Base-by-base conservation (phyloP, 352 stramenopile genomes). In the Phytophthora quininea region DNA sequence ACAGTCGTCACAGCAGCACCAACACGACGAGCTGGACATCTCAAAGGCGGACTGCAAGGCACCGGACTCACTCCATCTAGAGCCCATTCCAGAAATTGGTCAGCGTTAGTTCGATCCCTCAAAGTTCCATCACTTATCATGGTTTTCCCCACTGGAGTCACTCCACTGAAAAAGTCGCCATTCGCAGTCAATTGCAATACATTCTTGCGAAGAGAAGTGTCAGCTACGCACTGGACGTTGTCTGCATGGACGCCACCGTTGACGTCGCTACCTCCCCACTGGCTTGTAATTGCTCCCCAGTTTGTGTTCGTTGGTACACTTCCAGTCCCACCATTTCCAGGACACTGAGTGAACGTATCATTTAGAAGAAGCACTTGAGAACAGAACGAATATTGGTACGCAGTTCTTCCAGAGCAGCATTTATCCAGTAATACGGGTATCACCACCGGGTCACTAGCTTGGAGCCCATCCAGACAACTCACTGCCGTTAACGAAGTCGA, bases 171-270 rank as follows among this genome's bases (percentile, higher is more conserved):
- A 7, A 85, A 29, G 67, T 93, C 82, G 0, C 84, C 84, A 46
- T 93, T 75, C 2, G 79, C 82, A 29, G 32, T 62, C 6, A 93
- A 64, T 11, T 69, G 64, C 9, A 93, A 60, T 3, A 89, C 64
- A 9, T 38, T 69, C 45, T 83, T 86, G n/a, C 58, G 54, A 0
- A 71, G 46, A n/a, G 35, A 11, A 2, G 50, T 19, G 33, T 90
- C 73, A 0, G 14, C 35, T 0, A 73, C 47, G 52, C 84, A 93
- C 0, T 68, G 60, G 1, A 88, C 73, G 52, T 93, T 93, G 38
- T 69, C 64, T 0, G 62, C 56, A 29, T 90, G 79, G 1, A 93
- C 84, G 1, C 84, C 82, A n/a, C 84, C 82, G 30, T 89, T 91
- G 3, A 88, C 75, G 6, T 89, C 74, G 12, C 56, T 58, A 0